Conservation (phyloP, 2,329 filamentous ascomycete genomes). For the Didymella sp. region DNA sequence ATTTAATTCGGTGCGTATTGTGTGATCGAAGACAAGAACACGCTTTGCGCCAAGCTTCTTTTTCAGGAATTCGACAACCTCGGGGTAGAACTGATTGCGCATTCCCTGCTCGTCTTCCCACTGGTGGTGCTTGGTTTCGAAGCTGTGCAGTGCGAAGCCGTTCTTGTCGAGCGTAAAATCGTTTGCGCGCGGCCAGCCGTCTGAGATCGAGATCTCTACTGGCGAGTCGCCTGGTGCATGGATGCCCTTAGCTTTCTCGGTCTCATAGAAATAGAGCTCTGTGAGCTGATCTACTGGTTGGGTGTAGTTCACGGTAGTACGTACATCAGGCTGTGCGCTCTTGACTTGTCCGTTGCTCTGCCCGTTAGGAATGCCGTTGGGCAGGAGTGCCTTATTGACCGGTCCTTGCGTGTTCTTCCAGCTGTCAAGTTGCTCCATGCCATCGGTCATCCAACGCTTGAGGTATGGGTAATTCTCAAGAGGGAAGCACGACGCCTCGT, state of each 20-base stretch:
- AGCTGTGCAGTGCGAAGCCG: slow-evolving; percentile 56
- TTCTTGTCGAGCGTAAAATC: slow-evolving; percentile 56
- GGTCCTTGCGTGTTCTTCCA: slow-evolving; percentile 53
- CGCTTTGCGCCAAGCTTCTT: slow-evolving; percentile 53
- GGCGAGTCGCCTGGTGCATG: slow-evolving; percentile 53
- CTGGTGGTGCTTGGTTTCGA: slow-evolving; percentile 47
- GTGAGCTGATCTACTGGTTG: slow-evolving; percentile 52
- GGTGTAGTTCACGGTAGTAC: slow-evolving; percentile 56
- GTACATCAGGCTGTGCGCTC: slow-evolving; percentile 12
- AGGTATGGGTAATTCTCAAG: slow-evolving; percentile 51
- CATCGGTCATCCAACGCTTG: slow-evolving; percentile 49
- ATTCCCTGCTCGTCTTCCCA: slow-evolving; percentile 55
- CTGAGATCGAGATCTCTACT: slow-evolving; percentile 50
- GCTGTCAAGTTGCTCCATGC: slow-evolving; percentile 46
- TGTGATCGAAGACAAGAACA: slow-evolving; percentile 60
- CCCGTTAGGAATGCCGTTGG: neutral
- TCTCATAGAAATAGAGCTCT: slow-evolving; percentile 54
- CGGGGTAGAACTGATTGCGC: slow-evolving; percentile 53
- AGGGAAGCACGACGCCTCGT: slow-evolving; percentile 45
- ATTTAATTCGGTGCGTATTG: slow-evolving; percentile 53
- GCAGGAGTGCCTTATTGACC: slow-evolving; percentile 44
- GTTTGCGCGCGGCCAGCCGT: slow-evolving; percentile 53
- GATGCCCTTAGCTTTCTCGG: slow-evolving; percentile 48
- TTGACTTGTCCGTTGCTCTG: slow-evolving; percentile 5
- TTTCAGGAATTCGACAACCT: slow-evolving; percentile 57